Percentiles rank a stretch among this genome's conserved stretches.
These are phyloP conservation scores for Pestalotiopsis sp. DNA, from an alignment of 2,329 filamentous ascomycete species.

Conservation along the genomic window DNA sequence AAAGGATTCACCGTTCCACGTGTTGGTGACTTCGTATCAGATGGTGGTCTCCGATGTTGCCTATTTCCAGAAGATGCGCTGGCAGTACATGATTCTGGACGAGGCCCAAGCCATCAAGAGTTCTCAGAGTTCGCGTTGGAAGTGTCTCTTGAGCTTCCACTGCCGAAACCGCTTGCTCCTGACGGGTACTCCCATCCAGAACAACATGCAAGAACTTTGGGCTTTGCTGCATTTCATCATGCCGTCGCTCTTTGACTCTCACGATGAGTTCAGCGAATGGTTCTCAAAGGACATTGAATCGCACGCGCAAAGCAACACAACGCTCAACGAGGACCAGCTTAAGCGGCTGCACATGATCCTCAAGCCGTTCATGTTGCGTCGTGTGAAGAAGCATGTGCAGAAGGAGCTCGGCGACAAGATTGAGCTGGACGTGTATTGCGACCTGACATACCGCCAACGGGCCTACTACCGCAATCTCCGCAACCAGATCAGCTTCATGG, in stretches of 20 bases:
- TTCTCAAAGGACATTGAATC: constrained; percentile 97
- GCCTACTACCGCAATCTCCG: constrained; percentile 90
- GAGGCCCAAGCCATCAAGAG: constrained; percentile 99
- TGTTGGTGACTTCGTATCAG: constrained; percentile 95
- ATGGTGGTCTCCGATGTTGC: constrained; percentile 93
- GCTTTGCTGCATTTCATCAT: constrained; percentile 98
- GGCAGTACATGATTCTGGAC: constrained; percentile 99
- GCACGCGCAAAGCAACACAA: constrained; percentile 98
- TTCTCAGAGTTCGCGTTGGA: constrained; percentile 94
- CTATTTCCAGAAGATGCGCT: constrained; percentile 98
- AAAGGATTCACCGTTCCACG: constrained; percentile 91
- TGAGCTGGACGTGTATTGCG: constrained; percentile 92
- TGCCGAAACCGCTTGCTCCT: constrained; percentile 92
- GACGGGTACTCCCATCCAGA: constrained; percentile 97
- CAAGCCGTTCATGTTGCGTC: constrained; percentile 98
- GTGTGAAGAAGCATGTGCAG: constrained; percentile 99
- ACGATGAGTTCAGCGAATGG: constrained; percentile 92
- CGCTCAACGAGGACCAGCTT: constrained; percentile 96
- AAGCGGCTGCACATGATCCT: constrained; percentile 97
- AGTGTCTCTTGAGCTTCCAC: constrained; percentile 88
- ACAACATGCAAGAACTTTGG: constrained; percentile 99
- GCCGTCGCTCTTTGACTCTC: constrained; percentile 96
- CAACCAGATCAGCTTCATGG: constrained; percentile 98
- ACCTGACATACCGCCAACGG: constrained; percentile 93
- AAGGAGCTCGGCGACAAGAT: constrained; percentile 99